Evolutionary conservation across 2,329 filamentous ascomycete species (phyloP).

Genomic region (Graphilbum fragrans): DNA sequence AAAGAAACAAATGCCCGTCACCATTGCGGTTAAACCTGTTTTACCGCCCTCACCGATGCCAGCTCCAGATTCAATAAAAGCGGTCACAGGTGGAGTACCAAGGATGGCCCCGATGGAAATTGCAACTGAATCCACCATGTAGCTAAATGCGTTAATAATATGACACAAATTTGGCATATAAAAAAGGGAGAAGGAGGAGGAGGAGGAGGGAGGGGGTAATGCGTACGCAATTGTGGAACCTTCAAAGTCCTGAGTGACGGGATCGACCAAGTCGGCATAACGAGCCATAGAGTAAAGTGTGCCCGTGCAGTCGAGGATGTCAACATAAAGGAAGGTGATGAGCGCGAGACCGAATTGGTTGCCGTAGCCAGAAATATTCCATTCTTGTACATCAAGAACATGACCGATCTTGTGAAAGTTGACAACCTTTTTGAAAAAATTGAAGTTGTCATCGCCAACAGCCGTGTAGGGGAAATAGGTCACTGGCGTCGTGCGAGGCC

Average conservation of each 20-base stretch:
- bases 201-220: too few relatives aligned
- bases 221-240: slow-evolving; percentile 73
- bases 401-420: slow-evolving; percentile 57
- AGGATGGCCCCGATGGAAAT: slow-evolving; percentile 60
- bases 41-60: slow-evolving; percentile 66
- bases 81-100: slow-evolving; percentile 58
- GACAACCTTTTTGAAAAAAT: slow-evolving; percentile 62
- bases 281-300: slow-evolving; percentile 70
- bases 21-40: slow-evolving; percentile 59
- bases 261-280: slow-evolving; percentile 45
- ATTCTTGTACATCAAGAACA: slow-evolving; percentile 52
- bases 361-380: slow-evolving; percentile 44
- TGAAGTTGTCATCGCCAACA: slow-evolving; percentile 50
- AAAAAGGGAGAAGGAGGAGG: too few relatives aligned
- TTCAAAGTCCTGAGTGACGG: slow-evolving; percentile 67
- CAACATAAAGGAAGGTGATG: slow-evolving; percentile 68
- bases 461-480: slow-evolving; percentile 60
- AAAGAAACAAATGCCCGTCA: slow-evolving; percentile 57
- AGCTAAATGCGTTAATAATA: too few relatives aligned
- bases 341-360: slow-evolving; percentile 57
- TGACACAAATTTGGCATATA: too few relatives aligned
- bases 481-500: slow-evolving; percentile 53
- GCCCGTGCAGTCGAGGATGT: slow-evolving; percentile 66
- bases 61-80: slow-evolving; percentile 63
- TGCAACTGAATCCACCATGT: slow-evolving; percentile 57